These are phyloP conservation scores for Mrakia gelida DNA, from an alignment of 768 basidiomycete genomes.

Conservation along the genomic window DNA sequence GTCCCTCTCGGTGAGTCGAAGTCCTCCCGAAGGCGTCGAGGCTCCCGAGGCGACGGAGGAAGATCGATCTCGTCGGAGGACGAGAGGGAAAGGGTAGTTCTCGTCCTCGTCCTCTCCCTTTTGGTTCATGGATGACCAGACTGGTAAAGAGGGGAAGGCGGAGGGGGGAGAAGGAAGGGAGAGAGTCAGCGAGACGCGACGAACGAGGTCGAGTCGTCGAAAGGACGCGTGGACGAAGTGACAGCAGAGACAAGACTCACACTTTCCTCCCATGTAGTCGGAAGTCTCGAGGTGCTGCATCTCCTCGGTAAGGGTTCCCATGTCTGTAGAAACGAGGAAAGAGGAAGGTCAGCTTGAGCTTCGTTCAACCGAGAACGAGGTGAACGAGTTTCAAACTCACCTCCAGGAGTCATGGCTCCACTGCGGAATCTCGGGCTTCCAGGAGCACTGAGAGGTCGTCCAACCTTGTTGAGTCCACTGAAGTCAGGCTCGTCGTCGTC, in stretches of 20 bases:
- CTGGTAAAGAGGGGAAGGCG: constrained; percentile 40
- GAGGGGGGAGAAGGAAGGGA: background rate
- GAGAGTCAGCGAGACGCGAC: background rate
- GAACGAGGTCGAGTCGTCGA: background rate
- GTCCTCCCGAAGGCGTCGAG: constrained; percentile 29
- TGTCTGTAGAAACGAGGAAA: constrained; percentile 49
- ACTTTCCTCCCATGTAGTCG: constrained; percentile 49
- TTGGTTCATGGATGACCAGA: constrained; percentile 46
- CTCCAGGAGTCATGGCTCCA: constrained; percentile 82
- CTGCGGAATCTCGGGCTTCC: constrained; percentile 76
- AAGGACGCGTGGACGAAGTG: constrained; percentile 52
- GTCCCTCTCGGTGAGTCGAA: constrained; percentile 26
- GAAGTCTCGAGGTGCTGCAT: constrained; percentile 78
- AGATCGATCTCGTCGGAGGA: constrained; percentile 43
- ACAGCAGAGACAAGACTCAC: constrained; percentile 54
- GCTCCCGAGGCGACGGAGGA: constrained; percentile 58
- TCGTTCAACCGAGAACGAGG: background rate
- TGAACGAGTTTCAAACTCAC: background rate
- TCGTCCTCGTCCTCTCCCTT: constrained; percentile 69
- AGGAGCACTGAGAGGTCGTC: constrained; percentile 68
- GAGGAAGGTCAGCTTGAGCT: background rate
- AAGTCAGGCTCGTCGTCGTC: constrained; percentile 53
- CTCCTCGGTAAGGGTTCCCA: constrained; percentile 74
- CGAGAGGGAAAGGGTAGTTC: constrained; percentile 46
- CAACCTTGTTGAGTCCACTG: constrained; percentile 60